Evolutionary conservation across 1,139 yeast genomes (phyloP), one percentile per base, ranked within the genome.

Genomic region (Debaryomyces singareniensis): DNA sequence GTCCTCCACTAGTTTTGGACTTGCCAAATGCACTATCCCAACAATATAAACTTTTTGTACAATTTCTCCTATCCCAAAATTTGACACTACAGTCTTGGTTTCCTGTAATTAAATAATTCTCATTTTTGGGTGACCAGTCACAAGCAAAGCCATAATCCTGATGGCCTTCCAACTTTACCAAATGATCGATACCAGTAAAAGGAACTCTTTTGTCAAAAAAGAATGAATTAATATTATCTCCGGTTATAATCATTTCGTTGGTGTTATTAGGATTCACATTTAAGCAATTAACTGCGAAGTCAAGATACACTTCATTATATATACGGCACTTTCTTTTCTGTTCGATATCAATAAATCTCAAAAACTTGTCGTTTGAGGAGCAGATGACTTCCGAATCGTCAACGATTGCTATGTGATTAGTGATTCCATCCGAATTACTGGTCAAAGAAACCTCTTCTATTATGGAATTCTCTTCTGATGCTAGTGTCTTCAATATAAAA

Each of bases 41-140:
- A 15, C 58, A 44, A 37, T 45, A 49, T 10, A 61, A 29, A 16
- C 63, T 51, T 15, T 43, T 29, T 2, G 46, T 36, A 5, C 57
- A 40, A 29, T 47, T 49, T 23, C 71, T 46, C 33, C 72, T 51
- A 46, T 76, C 83, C 66, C 75, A 75, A 6, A 76, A 39, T 30
- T 73, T 55, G 9, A 75, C 68, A 6, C 78, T 66, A 3, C 78
- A 69, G 46, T 77, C 84, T 47, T 77, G 83, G 42, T 70, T 73
- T 3, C 83, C 83, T 0, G 80, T 68, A 6, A 74, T 64, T 12
- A 76, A 39, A 4, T 59, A 41, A 29, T 68, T 52, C 16, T 67
- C 72, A 37, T 67, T 55, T 3, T 38, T 34, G 2, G 59, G 55
- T 4, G 64, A 58, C 83, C 83, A 77, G 37, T 75, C 82, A 45